Evolutionary conservation across 176 grass and related monocot genomes (phyloP).

Genomic region (Saccharum officinarum): DNA sequence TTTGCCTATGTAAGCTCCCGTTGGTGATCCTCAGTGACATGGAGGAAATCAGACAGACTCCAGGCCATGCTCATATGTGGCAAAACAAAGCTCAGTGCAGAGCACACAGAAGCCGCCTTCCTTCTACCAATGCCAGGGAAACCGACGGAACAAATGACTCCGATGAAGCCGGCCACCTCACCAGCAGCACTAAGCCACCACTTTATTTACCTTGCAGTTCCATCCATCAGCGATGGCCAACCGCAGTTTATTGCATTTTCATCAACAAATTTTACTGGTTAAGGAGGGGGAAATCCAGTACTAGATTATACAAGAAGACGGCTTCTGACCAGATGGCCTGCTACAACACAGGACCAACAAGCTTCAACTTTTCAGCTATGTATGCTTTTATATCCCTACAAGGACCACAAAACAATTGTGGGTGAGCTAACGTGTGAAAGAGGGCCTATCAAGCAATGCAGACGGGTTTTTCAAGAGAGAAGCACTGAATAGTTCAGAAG

Average conservation of each 20-base stretch:
- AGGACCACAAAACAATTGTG: neutral
- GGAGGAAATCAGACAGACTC: neutral
- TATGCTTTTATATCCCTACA: slow-evolving; percentile 53
- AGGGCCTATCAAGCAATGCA: neutral
- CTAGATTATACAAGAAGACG: slow-evolving; percentile 24
- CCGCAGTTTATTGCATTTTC: slow-evolving; percentile 36
- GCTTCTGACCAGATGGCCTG: slow-evolving; percentile 8
- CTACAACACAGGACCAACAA: slow-evolving; percentile 5
- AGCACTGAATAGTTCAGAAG: slow-evolving; percentile 5
- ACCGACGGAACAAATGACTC: slow-evolving; percentile 27
- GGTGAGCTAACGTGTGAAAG: neutral
- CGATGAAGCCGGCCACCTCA: neutral
- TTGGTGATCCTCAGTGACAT: neutral
- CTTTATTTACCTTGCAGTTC: slow-evolving; percentile 47
- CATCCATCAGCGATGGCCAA: neutral
- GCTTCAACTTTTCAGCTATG: neutral
- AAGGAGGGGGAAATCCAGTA: neutral
- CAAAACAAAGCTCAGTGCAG: neutral
- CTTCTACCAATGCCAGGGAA: slow-evolving; percentile 8
- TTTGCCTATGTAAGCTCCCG: slow-evolving; percentile 41
- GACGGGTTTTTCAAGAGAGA: neutral
- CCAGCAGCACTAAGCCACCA: neutral
- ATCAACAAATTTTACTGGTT: slow-evolving; percentile 41
- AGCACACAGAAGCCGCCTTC: neutral
- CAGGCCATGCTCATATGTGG: neutral